Base-by-base conservation (phyloP, 768 basidiomycete species). In the Gloeostereum incarnatum region DNA sequence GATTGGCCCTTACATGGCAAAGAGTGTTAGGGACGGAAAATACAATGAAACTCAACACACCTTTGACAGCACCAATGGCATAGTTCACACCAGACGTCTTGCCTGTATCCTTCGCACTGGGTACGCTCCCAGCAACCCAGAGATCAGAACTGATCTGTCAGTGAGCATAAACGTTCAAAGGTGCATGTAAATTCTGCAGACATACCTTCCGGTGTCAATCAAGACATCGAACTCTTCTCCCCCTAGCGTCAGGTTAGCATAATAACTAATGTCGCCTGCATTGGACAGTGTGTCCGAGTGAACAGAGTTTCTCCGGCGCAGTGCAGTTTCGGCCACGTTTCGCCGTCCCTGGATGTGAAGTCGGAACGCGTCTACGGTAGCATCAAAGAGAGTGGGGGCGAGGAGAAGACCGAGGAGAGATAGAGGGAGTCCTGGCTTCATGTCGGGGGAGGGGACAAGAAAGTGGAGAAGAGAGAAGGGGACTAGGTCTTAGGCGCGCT, bases 111-210 rank as follows among this genome's bases (percentile, higher is more conserved):
- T 46, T 59, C 23, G 65, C 65, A 25, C 52, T 52, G 8, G 58
- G 55, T 5, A 78, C 66, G 36, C 41, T 41, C 21, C 66, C 63
- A 7, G 69, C 66, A 4, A 81, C 68, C 70, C 74, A 81, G 6
- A 81, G 54, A 50, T 84, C 81, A 11, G 80, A 79, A 43, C 80
- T 83, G 35, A 7, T 25, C n/a, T 19, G 33, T 10, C n/a, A 20
- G 14, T 3, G 29, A 24, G 9, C 18, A 39, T 11, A 9, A 31
- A 26, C 9, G 23, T 31, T 34, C 6, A 11, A 17, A 25, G 16
- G 5, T n/a, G n/a, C n/a, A n/a, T n/a, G n/a, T 9, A 41, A 18
- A 4, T 6, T 3, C n/a, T 3, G 5, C 5, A 16, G 17, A 47
- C 57, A 19, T 20, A 69, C 69, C 68, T 70, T 26, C 68, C 69